Base-by-base conservation (phyloP, 495 filamentous ascomycete species). In the Alectoria sarmentosa region DNA sequence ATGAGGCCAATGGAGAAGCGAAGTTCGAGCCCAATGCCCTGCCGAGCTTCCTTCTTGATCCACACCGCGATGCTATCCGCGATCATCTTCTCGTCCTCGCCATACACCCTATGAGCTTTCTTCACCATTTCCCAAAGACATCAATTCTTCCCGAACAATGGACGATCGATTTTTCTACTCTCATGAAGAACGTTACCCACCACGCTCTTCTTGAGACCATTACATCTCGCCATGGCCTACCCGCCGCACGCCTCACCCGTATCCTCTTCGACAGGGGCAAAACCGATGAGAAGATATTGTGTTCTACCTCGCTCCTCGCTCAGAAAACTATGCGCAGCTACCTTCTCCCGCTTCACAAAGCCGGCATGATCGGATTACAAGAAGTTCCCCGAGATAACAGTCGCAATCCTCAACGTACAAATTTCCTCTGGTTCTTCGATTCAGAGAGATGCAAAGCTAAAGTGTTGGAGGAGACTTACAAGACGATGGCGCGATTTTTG, bases 371-470 rank as follows among this genome's bases (percentile, higher is more conserved):
- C 23, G 89, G 96, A 65, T 79, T 92, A 14, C 95, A 98, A 72
- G 94, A 99, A 77, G 87, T 98, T 0, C 94, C 94, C 6, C 86
- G 86, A 54, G 93, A 97, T 68, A 81, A 80, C 58, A 74, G 77
- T n/a, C 87, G 86, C 58, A 86, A 90, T 3, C 83, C 90, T 58
- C 86, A 91, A 14, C 86, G 82, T 58, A 85, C 89, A 41, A 92
- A 93, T 44, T 97, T 89, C 72, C 81, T 98, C 30, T 97, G 91
- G 89, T 96, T 83, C 76, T 96, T 88, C 73, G 94, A 98, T 69
- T 75, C 80, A 1, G 86, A 91, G 26, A 84, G 88, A 39, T 84
- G 86, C 26, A 77, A 83, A 44, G 75, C 79, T 19, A 82, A 84
- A 37, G 71, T 96, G 10, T 73, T 96, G 13, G 84, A 92, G 52